These are phyloP conservation scores for Thozetella sp. DNA, from an alignment of 495 filamentous ascomycete genomes.

Conservation along the genomic window DNA sequence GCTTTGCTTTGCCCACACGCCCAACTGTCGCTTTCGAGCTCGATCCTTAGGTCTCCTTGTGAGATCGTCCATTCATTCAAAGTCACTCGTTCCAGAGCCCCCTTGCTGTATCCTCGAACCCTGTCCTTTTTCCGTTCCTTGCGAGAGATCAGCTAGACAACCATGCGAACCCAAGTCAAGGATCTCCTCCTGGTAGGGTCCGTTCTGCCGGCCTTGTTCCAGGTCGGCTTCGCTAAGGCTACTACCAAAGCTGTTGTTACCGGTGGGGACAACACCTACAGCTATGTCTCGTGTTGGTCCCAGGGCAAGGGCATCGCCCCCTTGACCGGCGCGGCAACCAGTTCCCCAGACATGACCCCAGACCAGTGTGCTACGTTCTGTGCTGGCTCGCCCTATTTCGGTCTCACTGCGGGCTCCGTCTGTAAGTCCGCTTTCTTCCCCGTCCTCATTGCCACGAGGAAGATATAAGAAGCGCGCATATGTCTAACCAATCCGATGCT, in stretches of 20 bases:
- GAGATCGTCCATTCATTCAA: not conserved
- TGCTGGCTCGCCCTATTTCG: conserved; percentile 21
- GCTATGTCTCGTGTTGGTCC: conserved; percentile 19
- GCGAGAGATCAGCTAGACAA: no score
- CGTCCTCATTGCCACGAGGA: no score
- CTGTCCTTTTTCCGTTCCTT: not conserved
- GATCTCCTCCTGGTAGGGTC: not conserved
- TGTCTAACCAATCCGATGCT: no score
- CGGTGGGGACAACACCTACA: not conserved
- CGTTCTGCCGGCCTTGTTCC: not conserved
- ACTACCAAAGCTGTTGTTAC: not conserved
- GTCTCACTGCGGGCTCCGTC: conserved; percentile 12
- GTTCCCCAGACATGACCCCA: conserved; percentile 20
- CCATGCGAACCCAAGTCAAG: not conserved
- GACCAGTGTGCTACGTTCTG: conserved; percentile 25
- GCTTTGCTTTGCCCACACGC: not conserved
- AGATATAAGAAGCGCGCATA: no score
- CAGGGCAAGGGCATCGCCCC: conserved; percentile 19
- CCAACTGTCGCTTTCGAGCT: not conserved
- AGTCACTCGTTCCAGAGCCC: not conserved
- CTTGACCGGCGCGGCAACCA: conserved; percentile 10
- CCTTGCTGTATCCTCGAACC: not conserved
- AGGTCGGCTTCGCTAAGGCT: not conserved
- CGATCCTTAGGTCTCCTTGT: not conserved
- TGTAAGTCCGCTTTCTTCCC: not conserved